These are phyloP conservation scores for Exophiala xenobiotica DNA, from an alignment of 2,329 filamentous ascomycete genomes.

Conservation along the genomic window DNA sequence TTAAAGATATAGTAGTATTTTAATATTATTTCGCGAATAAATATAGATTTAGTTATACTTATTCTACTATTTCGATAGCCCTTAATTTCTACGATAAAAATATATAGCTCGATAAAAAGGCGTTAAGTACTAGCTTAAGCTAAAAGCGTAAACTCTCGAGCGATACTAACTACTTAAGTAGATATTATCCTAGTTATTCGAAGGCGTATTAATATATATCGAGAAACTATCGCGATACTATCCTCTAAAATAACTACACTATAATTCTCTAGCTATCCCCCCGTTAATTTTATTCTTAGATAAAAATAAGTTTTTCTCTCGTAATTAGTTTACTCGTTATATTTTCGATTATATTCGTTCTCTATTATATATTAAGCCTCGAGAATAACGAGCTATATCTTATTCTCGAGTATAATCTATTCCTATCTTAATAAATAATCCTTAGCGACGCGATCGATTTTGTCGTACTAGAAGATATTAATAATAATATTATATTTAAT, in stretches of 20 bases:
- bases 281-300: not conserved
- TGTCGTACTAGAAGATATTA: not conserved
- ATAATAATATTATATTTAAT: not conserved
- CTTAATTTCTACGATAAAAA: not conserved
- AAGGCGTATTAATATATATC: not conserved
- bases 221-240: not conserved
- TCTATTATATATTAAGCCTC: not conserved
- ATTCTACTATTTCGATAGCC: not conserved
- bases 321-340: too few species aligned
- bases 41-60: conserved; percentile 10
- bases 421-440: not conserved
- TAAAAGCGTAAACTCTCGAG: not conserved
- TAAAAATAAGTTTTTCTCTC: not conserved
- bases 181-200: not conserved
- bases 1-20: not conserved
- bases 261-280: not conserved
- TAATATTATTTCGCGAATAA: conserved; percentile 11
- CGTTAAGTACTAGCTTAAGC: not conserved
- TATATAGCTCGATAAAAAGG: not conserved
- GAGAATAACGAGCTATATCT: not conserved
- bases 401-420: not conserved
- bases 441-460: not conserved
- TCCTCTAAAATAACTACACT: not conserved
- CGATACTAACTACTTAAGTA: not conserved
- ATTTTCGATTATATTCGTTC: too few species aligned